Conservation (phyloP, 208 protist genomes). For the Phytomonas francai region DNA sequence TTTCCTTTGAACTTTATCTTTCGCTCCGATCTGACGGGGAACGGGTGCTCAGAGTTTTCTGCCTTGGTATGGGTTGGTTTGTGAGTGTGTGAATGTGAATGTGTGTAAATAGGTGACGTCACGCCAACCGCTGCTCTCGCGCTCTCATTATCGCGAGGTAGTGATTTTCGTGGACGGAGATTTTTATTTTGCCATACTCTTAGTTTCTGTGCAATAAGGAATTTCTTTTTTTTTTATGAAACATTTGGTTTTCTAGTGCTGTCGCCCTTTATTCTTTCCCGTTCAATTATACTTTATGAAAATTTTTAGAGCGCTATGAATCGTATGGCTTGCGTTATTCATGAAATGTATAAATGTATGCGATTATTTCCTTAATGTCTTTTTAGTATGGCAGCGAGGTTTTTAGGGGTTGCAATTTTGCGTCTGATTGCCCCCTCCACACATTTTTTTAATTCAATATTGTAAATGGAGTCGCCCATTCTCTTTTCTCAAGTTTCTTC, state of each 20-base stretch:
- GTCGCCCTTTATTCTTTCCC: not conserved
- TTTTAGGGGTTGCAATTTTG: no score
- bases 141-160: constrained; percentile 6
- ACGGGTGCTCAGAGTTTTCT: constrained; percentile 16
- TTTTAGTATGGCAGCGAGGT: not conserved
- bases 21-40: constrained; percentile 48
- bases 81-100: constrained; percentile 16
- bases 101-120: constrained; percentile 8
- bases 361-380: not conserved
- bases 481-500: no score
- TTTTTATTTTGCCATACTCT: constrained; percentile 5
- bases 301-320: constrained; percentile 6
- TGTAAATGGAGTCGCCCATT: constrained; percentile 14
- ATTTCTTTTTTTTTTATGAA: constrained; percentile 17
- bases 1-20: constrained; percentile 35
- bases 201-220: constrained; percentile 1
- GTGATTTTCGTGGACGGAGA: constrained; percentile 21
- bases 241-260: constrained; percentile 12
- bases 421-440: not conserved
- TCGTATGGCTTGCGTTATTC: no score
- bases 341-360: no score
- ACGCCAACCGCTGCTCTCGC: constrained; percentile 14
- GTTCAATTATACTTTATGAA: not conserved
- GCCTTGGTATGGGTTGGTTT: not conserved
- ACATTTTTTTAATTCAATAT: not conserved